Evolutionary conservation across 192 early-diverging fungal genomes (phyloP), one percentile per base, ranked within the genome.

Genomic region (Podila verticillata): DNA sequence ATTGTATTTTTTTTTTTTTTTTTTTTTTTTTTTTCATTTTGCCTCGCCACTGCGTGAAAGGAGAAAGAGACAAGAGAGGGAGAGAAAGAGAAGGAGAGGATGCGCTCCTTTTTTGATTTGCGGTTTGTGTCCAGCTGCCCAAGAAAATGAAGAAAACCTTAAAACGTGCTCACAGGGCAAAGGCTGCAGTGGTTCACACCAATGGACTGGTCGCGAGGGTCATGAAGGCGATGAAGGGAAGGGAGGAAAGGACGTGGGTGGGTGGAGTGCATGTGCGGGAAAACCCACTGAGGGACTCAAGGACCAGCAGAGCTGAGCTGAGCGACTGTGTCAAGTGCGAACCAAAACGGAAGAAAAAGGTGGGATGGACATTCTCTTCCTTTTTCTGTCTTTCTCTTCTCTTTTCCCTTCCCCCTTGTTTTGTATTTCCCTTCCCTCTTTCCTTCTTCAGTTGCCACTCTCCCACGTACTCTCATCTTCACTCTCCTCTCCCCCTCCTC

Each of bases 361-460:
- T n/a, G 20, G 51, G 51, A 54, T 54, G 51, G 51, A 54, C 51
- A 24, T 8, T 54, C n/a, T 54, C 51, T 54, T 54, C 51, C 51
- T 26, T 54, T 54, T 54, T 54, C 24, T 54, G 51, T 30, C 17
- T 24, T 51, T 39, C 36, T 36, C 48, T 8, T 36, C 15, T 30
- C 22, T 13, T 9, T 22, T 2, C 4, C 15, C 5, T 17, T 56
- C 47, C 9, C 9, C 63, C 2, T 51, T 31, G 3, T 17, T 30
- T 8, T 60, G n/a, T 47, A 20, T 13, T 24, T 30, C 22, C 13
- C 28, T 30, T 59, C 26, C n/a, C 34, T 57, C 19, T 20, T 17
- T 26, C 19, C 24, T 10, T 31, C 62, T 61, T 31, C 69, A n/a
- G 2, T 71, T 30, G 29, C 15, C 24, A 30, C 7, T 44, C 20